Evolutionary conservation across 352 stramenopile species (phyloP), one percentile per base, ranked within the genome.

Genomic region (Phytophthora cactorum): DNA sequence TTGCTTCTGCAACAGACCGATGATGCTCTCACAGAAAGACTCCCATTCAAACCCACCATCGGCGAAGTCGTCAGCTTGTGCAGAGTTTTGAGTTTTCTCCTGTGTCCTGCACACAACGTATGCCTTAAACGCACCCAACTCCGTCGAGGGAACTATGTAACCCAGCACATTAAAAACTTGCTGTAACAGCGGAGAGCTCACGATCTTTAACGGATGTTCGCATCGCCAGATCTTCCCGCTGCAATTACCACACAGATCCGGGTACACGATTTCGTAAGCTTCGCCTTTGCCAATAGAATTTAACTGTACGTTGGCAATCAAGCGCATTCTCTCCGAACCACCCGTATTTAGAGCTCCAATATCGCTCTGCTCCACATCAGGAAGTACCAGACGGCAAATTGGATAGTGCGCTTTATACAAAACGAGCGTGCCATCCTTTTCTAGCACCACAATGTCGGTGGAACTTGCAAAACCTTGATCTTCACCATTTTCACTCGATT

Each of bases 361-460:
- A 63, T 52, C 41, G 31, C 62, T 43, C 1, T 56, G 22, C 5
- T 27, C 45, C 10, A 50, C 34, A 34, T 36, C 38, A 22, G 64
- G 65, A 60, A 78, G 50, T 41, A 60, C 14, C 12, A 88, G 51
- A 6, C 59, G 50, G 46, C 76, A 89, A 46, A 89, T 63, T 15
- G 31, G 43, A 59, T 63, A 52, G 5, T 69, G 57, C 10, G 71
- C 75, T 63, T 68, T 68, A 54, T 87, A 66, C 25, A 87, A 54
- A 51, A 68, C 57, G 8, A 87, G 39, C 3, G 54, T 54, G 11
- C 74, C 52, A 55, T 79, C 61, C 10, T 54, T 66, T 61, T 70
- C 53, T 2, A 84, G 67, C 11, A 87, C 59, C n/a, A 87, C 56
- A 53, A 89, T 81, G 53, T 89, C 81, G 3, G 29, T 63, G 9